Evolutionary conservation across 1,284 basidiomycete genomes (phyloP).

Genomic region (Puccinia novopanici): DNA sequence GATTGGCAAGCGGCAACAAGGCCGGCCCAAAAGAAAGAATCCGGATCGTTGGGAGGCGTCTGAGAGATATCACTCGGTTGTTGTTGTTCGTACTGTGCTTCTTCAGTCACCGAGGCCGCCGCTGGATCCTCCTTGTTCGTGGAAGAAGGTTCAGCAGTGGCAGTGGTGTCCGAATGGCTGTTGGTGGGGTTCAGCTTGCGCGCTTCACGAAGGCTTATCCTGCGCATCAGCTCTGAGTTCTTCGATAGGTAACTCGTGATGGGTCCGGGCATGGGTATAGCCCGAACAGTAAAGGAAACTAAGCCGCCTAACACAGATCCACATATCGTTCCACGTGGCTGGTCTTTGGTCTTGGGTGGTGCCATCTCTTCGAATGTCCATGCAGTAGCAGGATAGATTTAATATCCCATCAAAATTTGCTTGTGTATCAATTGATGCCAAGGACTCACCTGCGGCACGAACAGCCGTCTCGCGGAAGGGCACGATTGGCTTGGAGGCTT

Average conservation of each 20-base stretch:
- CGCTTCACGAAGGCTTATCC: constrained; percentile 19
- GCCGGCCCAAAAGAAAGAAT: constrained; percentile 65
- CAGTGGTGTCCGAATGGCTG: background rate
- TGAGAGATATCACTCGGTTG: constrained; percentile 53
- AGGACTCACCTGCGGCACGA: constrained; percentile 68
- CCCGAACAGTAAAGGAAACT: constrained; percentile 80
- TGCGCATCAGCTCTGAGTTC: constrained; percentile 28
- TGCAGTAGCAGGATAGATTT: background rate
- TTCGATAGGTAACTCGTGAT: constrained; percentile 70
- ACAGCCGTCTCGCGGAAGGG: constrained; percentile 96
- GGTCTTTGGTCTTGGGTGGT: constrained; percentile 73
- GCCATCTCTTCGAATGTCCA: constrained; percentile 70
- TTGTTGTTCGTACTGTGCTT: constrained; percentile 47
- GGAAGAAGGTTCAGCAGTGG: constrained; percentile 15
- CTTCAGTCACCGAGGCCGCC: constrained; percentile 34
- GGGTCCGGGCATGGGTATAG: constrained; percentile 71
- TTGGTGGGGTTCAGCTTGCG: constrained; percentile 51
- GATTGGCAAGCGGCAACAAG: constrained; percentile 79
- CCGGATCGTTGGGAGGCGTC: constrained; percentile 57
- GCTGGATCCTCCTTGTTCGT: constrained; percentile 51
- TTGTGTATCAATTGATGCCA: background rate
- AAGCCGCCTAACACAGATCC: constrained; percentile 71
- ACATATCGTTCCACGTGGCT: constrained; percentile 75
- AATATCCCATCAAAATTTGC: constrained; percentile 29
- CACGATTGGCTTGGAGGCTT: constrained; percentile 91